A percentile compares a stretch with the other conserved stretches of the same genome.
Conservation (phyloP, 2,329 filamentous ascomycete genomes). For the Cladophialophora psammophila region DNA sequence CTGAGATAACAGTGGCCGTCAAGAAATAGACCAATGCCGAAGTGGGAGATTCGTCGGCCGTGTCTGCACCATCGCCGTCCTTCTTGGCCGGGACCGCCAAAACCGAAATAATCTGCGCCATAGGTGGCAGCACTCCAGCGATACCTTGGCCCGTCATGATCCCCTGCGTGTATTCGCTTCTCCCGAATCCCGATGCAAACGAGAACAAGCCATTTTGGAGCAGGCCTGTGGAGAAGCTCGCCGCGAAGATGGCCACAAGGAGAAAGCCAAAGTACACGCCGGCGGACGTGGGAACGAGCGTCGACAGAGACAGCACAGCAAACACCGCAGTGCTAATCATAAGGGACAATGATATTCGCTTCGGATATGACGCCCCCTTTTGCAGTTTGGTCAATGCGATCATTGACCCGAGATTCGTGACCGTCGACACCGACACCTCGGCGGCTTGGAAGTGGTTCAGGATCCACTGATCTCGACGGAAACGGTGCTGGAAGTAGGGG, state of each 20-base stretch:
- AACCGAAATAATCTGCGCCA: slow-evolving; percentile 86
- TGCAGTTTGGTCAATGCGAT: slow-evolving; percentile 81
- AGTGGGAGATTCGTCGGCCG: slow-evolving; percentile 61
- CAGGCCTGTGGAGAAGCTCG: slow-evolving; percentile 80
- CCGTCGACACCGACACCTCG: slow-evolving; percentile 83
- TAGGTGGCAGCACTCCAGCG: slow-evolving; percentile 85
- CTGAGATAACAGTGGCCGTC: slow-evolving; percentile 80
- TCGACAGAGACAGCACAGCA: slow-evolving; percentile 79
- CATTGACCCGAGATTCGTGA: slow-evolving; percentile 80
- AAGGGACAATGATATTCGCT: slow-evolving; percentile 80
- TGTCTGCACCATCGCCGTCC: slow-evolving; percentile 41
- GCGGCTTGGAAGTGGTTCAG: slow-evolving; percentile 85
- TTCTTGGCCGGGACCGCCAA: slow-evolving; percentile 66
- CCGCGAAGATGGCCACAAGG: slow-evolving; percentile 79
- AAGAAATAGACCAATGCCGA: slow-evolving; percentile 92
- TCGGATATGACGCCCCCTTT: slow-evolving; percentile 82
- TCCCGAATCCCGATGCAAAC: slow-evolving; percentile 83
- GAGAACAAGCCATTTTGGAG: slow-evolving; percentile 95
- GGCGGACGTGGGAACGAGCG: slow-evolving; percentile 70
- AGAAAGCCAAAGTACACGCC: slow-evolving; percentile 79
- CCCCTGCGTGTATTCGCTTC: slow-evolving; percentile 89
- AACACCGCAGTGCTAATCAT: slow-evolving; percentile 80
- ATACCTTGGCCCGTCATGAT: slow-evolving; percentile 96
- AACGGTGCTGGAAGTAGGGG: slow-evolving; percentile 88
- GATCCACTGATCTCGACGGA: slow-evolving; percentile 73